These are phyloP conservation scores for Neoscytalidium dimidiatum DNA, from an alignment of 2,329 filamentous ascomycete genomes.

Conservation along the genomic window DNA sequence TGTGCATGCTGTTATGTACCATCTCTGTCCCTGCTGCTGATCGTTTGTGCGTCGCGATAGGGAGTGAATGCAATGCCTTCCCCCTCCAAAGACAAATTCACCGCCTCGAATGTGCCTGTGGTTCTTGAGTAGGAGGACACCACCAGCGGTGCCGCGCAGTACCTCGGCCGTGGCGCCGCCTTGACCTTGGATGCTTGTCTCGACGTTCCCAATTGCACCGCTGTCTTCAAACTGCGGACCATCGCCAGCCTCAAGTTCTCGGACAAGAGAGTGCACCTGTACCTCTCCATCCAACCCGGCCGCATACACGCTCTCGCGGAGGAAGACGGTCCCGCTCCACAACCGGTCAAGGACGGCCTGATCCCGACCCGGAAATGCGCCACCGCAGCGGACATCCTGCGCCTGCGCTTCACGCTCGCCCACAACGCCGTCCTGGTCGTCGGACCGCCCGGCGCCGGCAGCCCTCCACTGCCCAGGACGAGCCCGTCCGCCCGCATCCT, in stretches of 20 bases:
- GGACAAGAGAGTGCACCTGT: neutral
- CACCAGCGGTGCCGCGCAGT: neutral
- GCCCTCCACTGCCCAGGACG: neutral
- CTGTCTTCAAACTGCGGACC: neutral
- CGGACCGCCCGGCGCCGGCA: neutral
- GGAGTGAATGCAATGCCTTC: neutral
- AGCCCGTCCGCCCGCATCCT: neutral
- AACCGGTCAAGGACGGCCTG: neutral
- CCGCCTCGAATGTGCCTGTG: neutral
- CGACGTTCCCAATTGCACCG: neutral
- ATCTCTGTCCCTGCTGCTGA: neutral
- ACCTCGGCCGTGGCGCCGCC: neutral
- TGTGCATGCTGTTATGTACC: no score
- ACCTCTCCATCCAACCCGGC: neutral
- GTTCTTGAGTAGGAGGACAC: neutral
- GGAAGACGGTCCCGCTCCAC: neutral
- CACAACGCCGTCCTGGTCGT: neutral
- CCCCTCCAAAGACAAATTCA: neutral
- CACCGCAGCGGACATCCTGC: neutral
- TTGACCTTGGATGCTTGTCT: neutral
- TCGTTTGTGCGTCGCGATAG: neutral
- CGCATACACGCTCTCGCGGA: neutral
- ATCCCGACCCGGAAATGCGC: neutral
- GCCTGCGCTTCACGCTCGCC: neutral
- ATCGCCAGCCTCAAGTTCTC: neutral